These are phyloP conservation scores for Ogataea thermomethanolica DNA, from an alignment of 805 yeast genomes.

Conservation along the genomic window DNA sequence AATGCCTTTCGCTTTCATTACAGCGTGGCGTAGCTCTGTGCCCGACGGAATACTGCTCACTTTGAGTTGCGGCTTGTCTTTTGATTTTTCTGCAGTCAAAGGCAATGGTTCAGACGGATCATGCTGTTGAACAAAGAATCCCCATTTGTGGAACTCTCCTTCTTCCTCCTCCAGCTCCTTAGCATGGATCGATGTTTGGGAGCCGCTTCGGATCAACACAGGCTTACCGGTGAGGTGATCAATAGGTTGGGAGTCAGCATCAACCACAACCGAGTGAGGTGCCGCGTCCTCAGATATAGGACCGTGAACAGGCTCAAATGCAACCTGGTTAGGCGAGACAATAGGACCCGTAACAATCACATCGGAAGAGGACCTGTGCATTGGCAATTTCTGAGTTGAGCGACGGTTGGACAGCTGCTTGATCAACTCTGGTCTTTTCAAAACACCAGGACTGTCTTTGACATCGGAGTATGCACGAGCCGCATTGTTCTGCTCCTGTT, in stretches of 20 bases:
- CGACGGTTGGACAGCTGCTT: conserved; percentile 30
- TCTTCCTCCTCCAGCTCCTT: conserved; percentile 84
- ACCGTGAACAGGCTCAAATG: conserved; percentile 11
- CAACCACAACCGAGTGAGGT: conserved; percentile 74
- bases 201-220: conserved; percentile 57
- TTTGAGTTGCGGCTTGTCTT: conserved; percentile 21
- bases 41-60: conserved; percentile 48
- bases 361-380: conserved; percentile 49
- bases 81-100: neutral
- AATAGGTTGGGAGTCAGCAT: conserved; percentile 55
- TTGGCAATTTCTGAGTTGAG: conserved; percentile 41
- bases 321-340: conserved; percentile 40
- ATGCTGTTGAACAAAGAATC: conserved; percentile 71
- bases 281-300: conserved; percentile 25
- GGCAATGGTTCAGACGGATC: conserved; percentile 22
- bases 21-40: conserved; percentile 52
- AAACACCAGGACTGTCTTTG: conserved; percentile 3
- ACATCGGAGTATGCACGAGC: neutral
- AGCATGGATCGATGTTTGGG: conserved; percentile 65
- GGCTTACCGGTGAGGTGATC: conserved; percentile 73
- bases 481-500: conserved; percentile 10
- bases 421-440: conserved; percentile 26
- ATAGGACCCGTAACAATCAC: conserved; percentile 52
- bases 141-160: conserved; percentile 88
- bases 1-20: conserved; percentile 72